phyloP scores from a whole-genome alignment of 768 basidiomycete genomes.

The Candolleomyces aberdarensis region DNA sequence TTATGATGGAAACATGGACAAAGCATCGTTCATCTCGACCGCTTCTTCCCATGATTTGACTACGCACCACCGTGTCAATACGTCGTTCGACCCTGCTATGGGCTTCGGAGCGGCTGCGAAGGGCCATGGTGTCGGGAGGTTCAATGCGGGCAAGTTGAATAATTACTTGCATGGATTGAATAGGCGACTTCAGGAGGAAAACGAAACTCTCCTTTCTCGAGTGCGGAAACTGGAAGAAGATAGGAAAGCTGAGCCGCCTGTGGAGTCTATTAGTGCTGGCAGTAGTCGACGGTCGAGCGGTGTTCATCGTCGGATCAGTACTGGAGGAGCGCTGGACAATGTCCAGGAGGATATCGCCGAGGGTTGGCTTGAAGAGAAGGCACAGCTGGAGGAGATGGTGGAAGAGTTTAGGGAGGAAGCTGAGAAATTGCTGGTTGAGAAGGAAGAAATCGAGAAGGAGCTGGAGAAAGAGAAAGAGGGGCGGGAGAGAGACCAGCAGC shows the following conservation, averaged over 20 bases:
- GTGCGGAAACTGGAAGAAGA: constrained; percentile 54
- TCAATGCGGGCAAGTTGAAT: constrained; percentile 85
- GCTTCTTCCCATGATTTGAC: constrained; percentile 88
- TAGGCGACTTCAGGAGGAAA: constrained; percentile 80
- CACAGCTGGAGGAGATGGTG: constrained; percentile 50
- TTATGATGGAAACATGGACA: constrained; percentile 50
- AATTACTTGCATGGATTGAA: constrained; percentile 85
- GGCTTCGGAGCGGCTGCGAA: constrained; percentile 64
- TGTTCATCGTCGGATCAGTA: constrained; percentile 50
- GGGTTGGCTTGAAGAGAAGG: constrained; percentile 70
- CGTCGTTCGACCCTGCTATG: constrained; percentile 83
- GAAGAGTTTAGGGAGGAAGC: constrained; percentile 48
- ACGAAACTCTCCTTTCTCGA: constrained; percentile 58
- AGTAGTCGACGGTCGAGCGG: constrained; percentile 31
- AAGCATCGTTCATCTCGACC: constrained; percentile 74
- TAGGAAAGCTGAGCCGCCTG: constrained; percentile 17
- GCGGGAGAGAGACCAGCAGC: constrained; percentile 61
- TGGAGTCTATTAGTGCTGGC: constrained; percentile 23
- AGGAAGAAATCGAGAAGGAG: constrained; percentile 41
- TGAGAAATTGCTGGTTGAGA: constrained; percentile 43
- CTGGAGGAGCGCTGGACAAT: constrained; percentile 51
- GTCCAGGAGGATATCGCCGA: constrained; percentile 68
- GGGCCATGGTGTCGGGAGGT: constrained; percentile 67
- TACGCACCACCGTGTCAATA: constrained; percentile 75
- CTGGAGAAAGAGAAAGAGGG: constrained; percentile 55